phyloP scores from a whole-genome alignment of 1,284 basidiomycete genomes.

The Cutaneotrichosporon sp. region DNA sequence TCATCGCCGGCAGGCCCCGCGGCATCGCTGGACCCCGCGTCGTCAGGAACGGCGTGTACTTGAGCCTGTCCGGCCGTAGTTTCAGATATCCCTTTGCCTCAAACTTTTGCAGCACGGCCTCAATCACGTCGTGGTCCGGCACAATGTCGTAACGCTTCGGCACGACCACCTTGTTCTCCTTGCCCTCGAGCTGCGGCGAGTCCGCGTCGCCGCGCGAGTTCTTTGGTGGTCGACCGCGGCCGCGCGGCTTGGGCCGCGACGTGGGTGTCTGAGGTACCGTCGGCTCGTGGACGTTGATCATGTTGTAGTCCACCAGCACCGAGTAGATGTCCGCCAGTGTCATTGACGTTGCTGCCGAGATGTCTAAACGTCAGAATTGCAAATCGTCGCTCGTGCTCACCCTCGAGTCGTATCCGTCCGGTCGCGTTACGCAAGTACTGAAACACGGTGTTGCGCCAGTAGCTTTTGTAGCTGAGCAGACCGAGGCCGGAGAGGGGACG shows the following conservation, averaged over 20 bases:
- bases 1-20: not conserved
- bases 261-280: constrained; percentile 1
- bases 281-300: constrained; percentile 55
- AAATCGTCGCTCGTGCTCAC: constrained; percentile 51
- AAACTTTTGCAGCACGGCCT: constrained; percentile 63
- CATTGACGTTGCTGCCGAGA: constrained; percentile 81
- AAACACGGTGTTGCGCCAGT: constrained; percentile 92
- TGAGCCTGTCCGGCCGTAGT: constrained; percentile 77
- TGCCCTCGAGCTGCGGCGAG: constrained; percentile 10
- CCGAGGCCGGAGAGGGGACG: constrained; percentile 87
- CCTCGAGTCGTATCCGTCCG: constrained; percentile 64
- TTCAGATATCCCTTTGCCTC: constrained; percentile 73
- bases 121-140: constrained; percentile 71
- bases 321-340: constrained; percentile 80
- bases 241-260: not conserved
- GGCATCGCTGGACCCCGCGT: constrained; percentile 19
- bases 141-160: constrained; percentile 70
- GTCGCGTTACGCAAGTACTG: constrained; percentile 61
- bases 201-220: not conserved
- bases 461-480: constrained; percentile 85
- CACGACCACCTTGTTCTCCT: constrained; percentile 49
- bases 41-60: constrained; percentile 90
- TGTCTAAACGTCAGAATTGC: constrained; percentile 56
- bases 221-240: constrained; percentile 17
- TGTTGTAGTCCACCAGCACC: constrained; percentile 68